A percentile compares a stretch with the other conserved stretches of the same genome.
phyloP scores from a whole-genome alignment of 331 rosid genomes.

The Malus hybrid region DNA sequence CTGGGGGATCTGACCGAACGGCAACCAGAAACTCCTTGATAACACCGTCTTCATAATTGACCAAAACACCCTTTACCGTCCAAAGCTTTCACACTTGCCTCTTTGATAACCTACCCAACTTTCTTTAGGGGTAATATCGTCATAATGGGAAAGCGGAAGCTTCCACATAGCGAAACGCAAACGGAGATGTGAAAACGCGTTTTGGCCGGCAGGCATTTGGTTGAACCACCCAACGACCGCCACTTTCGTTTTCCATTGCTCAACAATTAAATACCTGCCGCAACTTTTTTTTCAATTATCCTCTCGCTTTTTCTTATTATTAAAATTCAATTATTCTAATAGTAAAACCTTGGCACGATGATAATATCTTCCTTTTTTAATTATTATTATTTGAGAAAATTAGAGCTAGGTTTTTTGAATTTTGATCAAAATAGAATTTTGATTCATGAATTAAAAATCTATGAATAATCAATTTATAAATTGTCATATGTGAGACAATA shows the following conservation, averaged over 20 bases:
- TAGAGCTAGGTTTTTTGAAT: no score
- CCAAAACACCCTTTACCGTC: conserved; percentile 19
- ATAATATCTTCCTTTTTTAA: no score
- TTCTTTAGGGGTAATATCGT: conserved; percentile 34
- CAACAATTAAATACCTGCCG: not conserved
- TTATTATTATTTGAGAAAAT: no score
- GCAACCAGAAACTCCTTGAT: conserved; percentile 32
- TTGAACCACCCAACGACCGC: conserved; percentile 96
- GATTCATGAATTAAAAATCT: no score
- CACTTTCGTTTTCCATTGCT: conserved; percentile 28
- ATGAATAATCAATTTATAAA: no score
- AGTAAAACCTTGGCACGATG: no score
- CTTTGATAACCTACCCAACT: not conserved
- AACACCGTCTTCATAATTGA: conserved; percentile 22
- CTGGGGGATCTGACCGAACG: conserved; percentile 36
- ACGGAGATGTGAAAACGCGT: conserved; percentile 40
- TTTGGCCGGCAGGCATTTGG: conserved; percentile 83
- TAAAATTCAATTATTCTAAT: no score
- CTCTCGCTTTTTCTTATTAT: no score
- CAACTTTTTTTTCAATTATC: not conserved
- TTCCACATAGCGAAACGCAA: conserved; percentile 32
- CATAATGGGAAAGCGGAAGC: conserved; percentile 16
- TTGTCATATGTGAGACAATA: no score
- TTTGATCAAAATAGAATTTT: no score
- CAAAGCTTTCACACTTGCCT: not conserved